Conservation (phyloP, 768 basidiomycete species). For the Hygrocybe coccinea region DNA sequence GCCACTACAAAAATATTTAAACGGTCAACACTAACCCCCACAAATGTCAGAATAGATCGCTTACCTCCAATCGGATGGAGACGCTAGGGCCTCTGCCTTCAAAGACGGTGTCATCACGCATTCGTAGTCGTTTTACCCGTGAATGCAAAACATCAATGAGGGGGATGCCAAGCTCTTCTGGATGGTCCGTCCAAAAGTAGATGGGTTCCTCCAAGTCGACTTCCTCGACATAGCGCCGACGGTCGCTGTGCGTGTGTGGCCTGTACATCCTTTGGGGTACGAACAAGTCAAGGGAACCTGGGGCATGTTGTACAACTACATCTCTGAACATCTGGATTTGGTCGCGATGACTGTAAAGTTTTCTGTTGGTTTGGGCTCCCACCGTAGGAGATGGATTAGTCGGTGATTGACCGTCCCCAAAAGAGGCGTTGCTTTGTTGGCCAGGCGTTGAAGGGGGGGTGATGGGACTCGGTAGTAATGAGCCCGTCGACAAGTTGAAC, state of each 20-base stretch:
- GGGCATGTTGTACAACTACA: slow-evolving; percentile 33
- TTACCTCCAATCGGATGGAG: slow-evolving; percentile 70
- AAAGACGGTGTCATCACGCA: slow-evolving; percentile 65
- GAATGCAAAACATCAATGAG: slow-evolving; percentile 61
- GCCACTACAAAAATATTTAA: slow-evolving; percentile 51
- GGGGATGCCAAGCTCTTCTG: slow-evolving; percentile 55
- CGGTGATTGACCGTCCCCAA: too few species aligned
- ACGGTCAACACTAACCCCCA: slow-evolving; percentile 6
- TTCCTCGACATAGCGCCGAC: slow-evolving; percentile 71
- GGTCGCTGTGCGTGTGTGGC: slow-evolving; percentile 73
- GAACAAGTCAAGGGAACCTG: slow-evolving; percentile 35
- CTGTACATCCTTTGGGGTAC: slow-evolving; percentile 69
- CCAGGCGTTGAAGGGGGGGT: too few species aligned
- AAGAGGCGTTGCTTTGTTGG: too few species aligned
- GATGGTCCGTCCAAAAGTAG: slow-evolving; percentile 51
- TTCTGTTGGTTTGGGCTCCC: not conserved
- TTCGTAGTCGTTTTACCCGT: slow-evolving; percentile 48
- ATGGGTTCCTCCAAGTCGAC: slow-evolving; percentile 60
- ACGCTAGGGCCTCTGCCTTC: slow-evolving; percentile 72
- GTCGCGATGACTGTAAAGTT: slow-evolving; percentile 39
- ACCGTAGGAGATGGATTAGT: too few species aligned
- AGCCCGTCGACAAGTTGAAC: too few species aligned
- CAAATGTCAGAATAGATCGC: slow-evolving; percentile 15
- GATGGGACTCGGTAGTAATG: too few species aligned
- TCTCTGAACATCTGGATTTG: slow-evolving; percentile 44